Percentiles rank a stretch among this genome's conserved stretches.
Evolutionary conservation across 2,329 filamentous ascomycete species (phyloP).

Genomic region (Ophiosphaerella narmari): DNA sequence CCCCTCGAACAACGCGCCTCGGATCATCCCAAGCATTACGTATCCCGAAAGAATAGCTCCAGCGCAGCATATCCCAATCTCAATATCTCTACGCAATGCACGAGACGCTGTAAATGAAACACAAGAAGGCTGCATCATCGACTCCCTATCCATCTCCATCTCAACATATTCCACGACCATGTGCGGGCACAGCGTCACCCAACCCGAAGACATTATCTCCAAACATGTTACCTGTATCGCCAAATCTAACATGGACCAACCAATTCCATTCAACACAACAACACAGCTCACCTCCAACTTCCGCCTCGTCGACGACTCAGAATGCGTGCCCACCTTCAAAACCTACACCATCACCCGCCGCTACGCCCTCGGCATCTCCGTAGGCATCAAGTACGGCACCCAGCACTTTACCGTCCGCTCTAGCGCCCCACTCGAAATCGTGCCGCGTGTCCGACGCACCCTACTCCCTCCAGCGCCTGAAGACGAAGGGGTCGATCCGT

Average conservation of each 20-base stretch:
- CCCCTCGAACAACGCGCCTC: conserved; percentile 18
- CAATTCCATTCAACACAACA: conserved; percentile 24
- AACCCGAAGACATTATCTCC: conserved; percentile 35
- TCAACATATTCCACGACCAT: conserved; percentile 39
- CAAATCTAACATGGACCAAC: conserved; percentile 27
- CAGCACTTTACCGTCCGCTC: conserved; percentile 33
- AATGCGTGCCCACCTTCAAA: conserved; percentile 43
- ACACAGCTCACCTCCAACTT: conserved; percentile 35
- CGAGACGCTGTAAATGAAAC: conserved; percentile 23
- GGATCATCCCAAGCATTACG: conserved; percentile 37
- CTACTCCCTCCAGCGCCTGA: conserved; percentile 11
- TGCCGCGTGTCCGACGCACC: conserved; percentile 28
- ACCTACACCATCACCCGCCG: conserved; percentile 40
- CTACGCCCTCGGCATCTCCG: conserved; percentile 32
- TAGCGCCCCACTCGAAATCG: conserved; percentile 34
- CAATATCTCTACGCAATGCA: conserved; percentile 29
- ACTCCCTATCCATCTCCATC: conserved; percentile 34
- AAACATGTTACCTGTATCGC: conserved; percentile 41
- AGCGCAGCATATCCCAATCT: conserved; percentile 39
- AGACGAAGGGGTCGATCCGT: conserved; percentile 31
- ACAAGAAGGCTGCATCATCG: conserved; percentile 28
- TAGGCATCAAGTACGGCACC: conserved; percentile 34
- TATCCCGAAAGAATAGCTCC: conserved; percentile 36
- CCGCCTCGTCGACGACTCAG: conserved; percentile 37
- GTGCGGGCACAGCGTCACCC: conserved; percentile 29